Percentiles rank a stretch among this genome's conserved stretches.
phyloP scores from a whole-genome alignment of 176 grass and related monocot species.

The Thalia dealbata region DNA sequence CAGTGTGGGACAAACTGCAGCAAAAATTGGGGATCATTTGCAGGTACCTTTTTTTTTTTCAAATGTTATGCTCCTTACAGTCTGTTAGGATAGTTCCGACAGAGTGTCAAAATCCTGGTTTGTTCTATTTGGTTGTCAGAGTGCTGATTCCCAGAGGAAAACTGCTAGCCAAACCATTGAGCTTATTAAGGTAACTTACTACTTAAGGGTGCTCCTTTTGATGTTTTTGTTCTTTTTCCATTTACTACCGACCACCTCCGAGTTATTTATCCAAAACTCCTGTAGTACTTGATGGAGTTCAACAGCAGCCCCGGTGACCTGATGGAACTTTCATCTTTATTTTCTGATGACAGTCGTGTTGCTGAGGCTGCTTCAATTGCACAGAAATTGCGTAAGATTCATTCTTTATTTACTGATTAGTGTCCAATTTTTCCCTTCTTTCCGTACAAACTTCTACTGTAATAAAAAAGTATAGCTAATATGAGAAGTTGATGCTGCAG shows the following conservation, averaged over 20 bases:
- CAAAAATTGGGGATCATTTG: slow-evolving; percentile 99
- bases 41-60: slow-evolving; percentile 46
- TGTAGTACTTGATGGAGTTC: slow-evolving; percentile 99
- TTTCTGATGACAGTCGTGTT: slow-evolving; percentile 95
- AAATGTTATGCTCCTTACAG: slow-evolving; percentile 5
- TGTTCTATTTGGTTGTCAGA: slow-evolving; percentile 41
- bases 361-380: slow-evolving; percentile 98
- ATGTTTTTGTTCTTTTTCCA: slow-evolving; percentile 5
- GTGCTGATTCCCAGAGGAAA: slow-evolving; percentile 97
- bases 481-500: background rate
- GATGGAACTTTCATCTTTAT: slow-evolving; percentile 97
- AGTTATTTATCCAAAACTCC: slow-evolving; percentile 6
- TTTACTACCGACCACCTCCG: slow-evolving; percentile 8
- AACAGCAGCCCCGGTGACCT: slow-evolving; percentile 98
- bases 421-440: background rate
- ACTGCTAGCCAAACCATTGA: slow-evolving; percentile 97
- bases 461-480: background rate
- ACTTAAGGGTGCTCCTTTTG: background rate
- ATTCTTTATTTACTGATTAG: background rate
- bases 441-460: background rate
- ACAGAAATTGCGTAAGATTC: slow-evolving; percentile 86
- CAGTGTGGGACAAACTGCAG: slow-evolving; percentile 97
- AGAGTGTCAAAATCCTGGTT: slow-evolving; percentile 3
- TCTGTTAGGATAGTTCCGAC: background rate
- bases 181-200: slow-evolving; percentile 70